Conservation (phyloP, 2,329 filamentous ascomycete species). For the Talaromyces sp. region DNA sequence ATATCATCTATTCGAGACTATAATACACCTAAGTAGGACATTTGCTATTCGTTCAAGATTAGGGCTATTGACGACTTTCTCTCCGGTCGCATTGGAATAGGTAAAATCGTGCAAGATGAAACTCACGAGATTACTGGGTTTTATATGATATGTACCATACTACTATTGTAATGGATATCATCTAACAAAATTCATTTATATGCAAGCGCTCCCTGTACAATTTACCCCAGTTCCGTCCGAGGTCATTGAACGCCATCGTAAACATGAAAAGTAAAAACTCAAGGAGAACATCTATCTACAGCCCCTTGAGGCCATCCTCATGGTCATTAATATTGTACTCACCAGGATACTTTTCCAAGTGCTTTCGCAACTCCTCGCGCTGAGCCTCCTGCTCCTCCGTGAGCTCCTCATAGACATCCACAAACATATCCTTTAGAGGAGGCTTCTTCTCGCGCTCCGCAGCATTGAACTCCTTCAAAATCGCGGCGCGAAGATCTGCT, state of each 20-base stretch:
- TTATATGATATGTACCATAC: too few relatives aligned
- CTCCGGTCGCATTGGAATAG: too few relatives aligned
- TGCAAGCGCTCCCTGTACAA: not conserved
- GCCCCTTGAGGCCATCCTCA: constrained; percentile 67
- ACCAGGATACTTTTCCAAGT: constrained; percentile 79
- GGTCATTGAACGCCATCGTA: not conserved
- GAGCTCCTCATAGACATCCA: constrained; percentile 83
- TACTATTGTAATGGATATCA: not conserved
- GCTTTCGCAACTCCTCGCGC: constrained; percentile 69
- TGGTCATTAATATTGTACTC: constrained; percentile 82
- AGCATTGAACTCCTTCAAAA: constrained; percentile 78
- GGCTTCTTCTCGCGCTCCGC: constrained; percentile 58
- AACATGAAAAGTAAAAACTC: not conserved
- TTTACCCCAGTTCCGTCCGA: not conserved
- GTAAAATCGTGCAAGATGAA: too few relatives aligned
- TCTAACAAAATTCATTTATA: not conserved
- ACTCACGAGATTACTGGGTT: too few relatives aligned
- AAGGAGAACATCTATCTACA: constrained; percentile 40
- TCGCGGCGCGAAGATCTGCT: constrained; percentile 64
- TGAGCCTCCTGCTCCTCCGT: constrained; percentile 76
- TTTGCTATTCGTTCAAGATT: too few relatives aligned
- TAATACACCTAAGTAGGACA: too few relatives aligned
- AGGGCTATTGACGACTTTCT: too few relatives aligned
- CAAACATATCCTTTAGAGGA: constrained; percentile 60
- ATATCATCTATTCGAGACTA: too few relatives aligned